Base-by-base conservation (phyloP, 306 rosid genomes). In the Trifolium pratense region DNA sequence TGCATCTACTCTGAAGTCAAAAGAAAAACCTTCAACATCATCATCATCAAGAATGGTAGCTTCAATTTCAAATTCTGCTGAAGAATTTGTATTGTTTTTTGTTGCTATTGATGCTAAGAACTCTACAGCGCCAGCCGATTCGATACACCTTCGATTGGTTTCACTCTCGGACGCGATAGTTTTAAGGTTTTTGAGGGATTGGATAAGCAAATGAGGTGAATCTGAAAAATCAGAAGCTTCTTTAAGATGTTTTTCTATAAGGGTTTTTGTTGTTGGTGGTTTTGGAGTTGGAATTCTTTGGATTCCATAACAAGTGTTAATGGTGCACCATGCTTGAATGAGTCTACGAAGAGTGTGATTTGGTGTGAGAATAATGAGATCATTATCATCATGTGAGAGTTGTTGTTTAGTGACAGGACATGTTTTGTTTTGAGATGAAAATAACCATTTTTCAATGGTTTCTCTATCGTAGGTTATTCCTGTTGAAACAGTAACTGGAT, bases 391-490 rank as follows among this genome's bases (percentile, higher is more conserved):
- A 58, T 56, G 39, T 17, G 80, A 5, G 15, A 39, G 68, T 6
- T 20, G 53, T 75, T 84, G 96, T 31, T 89, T 93, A 17, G 97
- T 84, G 12, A 87, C 89, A 0, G 98, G 98, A 53, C 98, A 93
- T 5, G 89, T 79, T 13, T 57, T 56, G 75, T 85, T 85, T 5
- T 83, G 81, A 42, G 26, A 17, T 1, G 86, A 78, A 68, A 82
- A 88, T 10, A 93, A 69, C 98, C 98, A 93, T 66, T 86, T 89
- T 78, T 93, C 97, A 26, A 93, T 93, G 81, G 84, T 83, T 25
- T 84, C 84, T 2, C 98, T 75, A 63, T 91, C 97, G 75, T 93
- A 93, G 74, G 97, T 89, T 36, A 91, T 89, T 2, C 98, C 98
- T 0, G 96, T 84, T 12, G 90, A 76, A 36, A 91, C 78, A 0